Evolutionary conservation across 1,284 basidiomycete species (phyloP), one percentile per base, ranked within the genome.

Genomic region (Macrocystidia cucumis): DNA sequence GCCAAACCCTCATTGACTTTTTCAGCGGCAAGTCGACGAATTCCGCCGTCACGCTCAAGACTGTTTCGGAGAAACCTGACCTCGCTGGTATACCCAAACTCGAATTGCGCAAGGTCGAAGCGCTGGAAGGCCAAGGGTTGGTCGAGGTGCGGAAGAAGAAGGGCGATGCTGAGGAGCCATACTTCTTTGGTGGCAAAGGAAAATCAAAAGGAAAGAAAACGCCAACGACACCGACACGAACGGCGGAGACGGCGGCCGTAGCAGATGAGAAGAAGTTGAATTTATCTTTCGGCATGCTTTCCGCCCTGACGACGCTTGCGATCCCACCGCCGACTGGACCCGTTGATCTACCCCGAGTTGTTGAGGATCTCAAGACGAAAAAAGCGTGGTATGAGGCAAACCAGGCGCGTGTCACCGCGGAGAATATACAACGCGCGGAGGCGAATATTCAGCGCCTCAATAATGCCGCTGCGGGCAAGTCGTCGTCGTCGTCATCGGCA

Each of bases 81-180:
- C 57, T 89, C 36, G 68, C 63, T 35, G 78, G 84, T 40, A 83
- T 93, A 25, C 84, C 91, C 32, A 78, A 87, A 55, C 71, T 93
- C 27, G 90, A 97, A 46, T 59, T 89, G 30, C 74, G 95, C 39
- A 75, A 89, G 57, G 91, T 98, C 27, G 89, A 92, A 34, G 67
- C 63, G 22, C 73, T 71, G 13, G 63, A 72, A 0, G n/a, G n/a
- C n/a, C 78, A 84, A 37, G 89, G 87, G 29, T 62, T 85, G 40
- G 69, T 91, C n/a, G n/a, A n/a, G n/a, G 68, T 72, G 17, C 81
- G 82, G 55, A 97, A 97, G 71, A 97, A 98, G 72, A 90, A 87
- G 59, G 81, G 80, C 22, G 84, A 88, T 32, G 84, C 88, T 17
- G 85, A 96, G 32, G 79, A 88, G 29, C 55, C 74, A 17, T 92